These are phyloP conservation scores for Allium sativum DNA, from an alignment of 106 monocot species.

Conservation along the genomic window DNA sequence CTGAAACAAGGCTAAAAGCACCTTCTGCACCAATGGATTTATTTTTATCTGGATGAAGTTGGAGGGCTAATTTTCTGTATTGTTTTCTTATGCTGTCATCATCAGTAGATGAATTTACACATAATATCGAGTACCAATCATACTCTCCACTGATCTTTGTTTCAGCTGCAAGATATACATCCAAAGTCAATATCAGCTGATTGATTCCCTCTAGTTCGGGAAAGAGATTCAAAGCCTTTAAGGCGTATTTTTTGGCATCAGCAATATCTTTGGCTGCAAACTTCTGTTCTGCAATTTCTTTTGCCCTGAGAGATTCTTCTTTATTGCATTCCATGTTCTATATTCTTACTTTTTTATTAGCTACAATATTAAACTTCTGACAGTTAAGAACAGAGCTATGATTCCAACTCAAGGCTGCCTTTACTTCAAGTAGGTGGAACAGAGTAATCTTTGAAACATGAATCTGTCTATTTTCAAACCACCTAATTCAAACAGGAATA, in stretches of 20 bases:
- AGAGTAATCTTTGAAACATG: not conserved
- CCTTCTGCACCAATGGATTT: slow-evolving; percentile 70
- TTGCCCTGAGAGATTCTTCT: slow-evolving; percentile 64
- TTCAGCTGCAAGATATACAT: slow-evolving; percentile 42
- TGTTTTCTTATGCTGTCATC: slow-evolving; percentile 66
- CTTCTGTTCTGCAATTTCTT: slow-evolving; percentile 48
- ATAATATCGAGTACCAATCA: slow-evolving; percentile 50
- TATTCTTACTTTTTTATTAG: not conserved
- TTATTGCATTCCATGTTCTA: slow-evolving; percentile 48
- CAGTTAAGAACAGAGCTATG: not conserved
- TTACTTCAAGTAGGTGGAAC: not conserved
- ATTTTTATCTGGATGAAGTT: slow-evolving; percentile 75
- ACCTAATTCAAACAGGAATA: not conserved
- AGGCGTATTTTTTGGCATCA: slow-evolving; percentile 49
- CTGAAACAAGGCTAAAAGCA: slow-evolving; percentile 64
- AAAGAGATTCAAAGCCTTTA: slow-evolving; percentile 49
- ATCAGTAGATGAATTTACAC: slow-evolving; percentile 27
- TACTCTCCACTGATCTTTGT: slow-evolving; percentile 30
- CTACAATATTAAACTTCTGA: not conserved
- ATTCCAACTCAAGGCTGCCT: not conserved
- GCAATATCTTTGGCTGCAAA: slow-evolving; percentile 30
- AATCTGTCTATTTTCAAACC: not conserved
- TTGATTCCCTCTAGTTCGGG: slow-evolving; percentile 48
- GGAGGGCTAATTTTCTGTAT: slow-evolving; percentile 61
- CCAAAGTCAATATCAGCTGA: slow-evolving; percentile 42